These are phyloP conservation scores for Chaetomium globosum DNA, from an alignment of 2,329 filamentous ascomycete species.

Conservation along the genomic window DNA sequence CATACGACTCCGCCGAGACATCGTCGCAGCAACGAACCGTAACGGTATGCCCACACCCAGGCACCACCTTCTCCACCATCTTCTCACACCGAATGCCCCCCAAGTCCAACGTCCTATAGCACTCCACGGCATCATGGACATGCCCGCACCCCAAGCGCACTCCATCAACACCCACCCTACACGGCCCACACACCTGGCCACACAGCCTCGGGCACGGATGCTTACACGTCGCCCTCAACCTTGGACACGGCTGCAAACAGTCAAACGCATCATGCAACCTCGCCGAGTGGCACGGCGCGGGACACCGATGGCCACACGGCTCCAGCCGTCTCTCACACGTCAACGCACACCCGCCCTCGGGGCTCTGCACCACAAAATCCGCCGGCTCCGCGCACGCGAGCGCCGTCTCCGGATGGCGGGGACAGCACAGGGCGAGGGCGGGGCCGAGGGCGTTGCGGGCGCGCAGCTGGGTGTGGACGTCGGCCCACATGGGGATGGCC, in stretches of 20 bases:
- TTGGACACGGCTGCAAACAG: conserved; percentile 51
- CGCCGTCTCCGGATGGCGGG: conserved; percentile 58
- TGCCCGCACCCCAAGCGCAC: conserved; percentile 50
- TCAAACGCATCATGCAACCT: conserved; percentile 50
- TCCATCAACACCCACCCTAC: conserved; percentile 41
- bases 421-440: conserved; percentile 58
- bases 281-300: conserved; percentile 52
- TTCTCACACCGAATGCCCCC: conserved; percentile 52
- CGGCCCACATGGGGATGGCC: conserved; percentile 64
- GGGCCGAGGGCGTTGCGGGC: conserved; percentile 52
- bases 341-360: conserved; percentile 64
- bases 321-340: conserved; percentile 53
- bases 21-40: conserved; percentile 54
- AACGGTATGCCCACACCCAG: conserved; percentile 59
- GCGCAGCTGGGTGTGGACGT: conserved; percentile 58
- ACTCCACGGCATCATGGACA: conserved; percentile 17
- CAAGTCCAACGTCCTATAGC: conserved; percentile 46
- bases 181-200: conserved; percentile 49
- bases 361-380: conserved; percentile 58
- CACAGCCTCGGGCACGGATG: conserved; percentile 51
- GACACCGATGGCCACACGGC: conserved; percentile 53
- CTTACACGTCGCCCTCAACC: conserved; percentile 47
- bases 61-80: conserved; percentile 51
- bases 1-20: conserved; percentile 46
- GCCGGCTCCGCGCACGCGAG: conserved; percentile 58